These are phyloP conservation scores for Rickenella mellea DNA, from an alignment of 768 basidiomycete species.

Conservation along the genomic window DNA sequence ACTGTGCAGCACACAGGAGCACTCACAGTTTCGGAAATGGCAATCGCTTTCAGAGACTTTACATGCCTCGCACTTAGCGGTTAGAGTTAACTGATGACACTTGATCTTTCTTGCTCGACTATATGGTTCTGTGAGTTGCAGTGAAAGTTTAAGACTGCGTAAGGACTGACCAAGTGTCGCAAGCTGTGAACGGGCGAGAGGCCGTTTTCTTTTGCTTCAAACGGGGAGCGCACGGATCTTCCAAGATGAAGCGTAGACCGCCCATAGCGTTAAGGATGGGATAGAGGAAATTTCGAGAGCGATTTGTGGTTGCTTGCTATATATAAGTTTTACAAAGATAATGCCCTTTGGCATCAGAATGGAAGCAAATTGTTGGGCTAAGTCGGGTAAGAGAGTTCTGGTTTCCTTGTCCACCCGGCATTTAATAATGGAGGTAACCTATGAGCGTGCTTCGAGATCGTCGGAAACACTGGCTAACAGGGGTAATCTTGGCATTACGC, in stretches of 20 bases:
- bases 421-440: too few relatives aligned
- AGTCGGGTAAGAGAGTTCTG: too few relatives aligned
- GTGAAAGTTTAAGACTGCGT: constrained; percentile 5
- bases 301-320: background rate
- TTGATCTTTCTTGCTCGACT: constrained; percentile 88
- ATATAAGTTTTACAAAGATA: too few relatives aligned
- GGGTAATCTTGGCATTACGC: too few relatives aligned
- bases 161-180: constrained; percentile 69
- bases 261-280: constrained; percentile 35
- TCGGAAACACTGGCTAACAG: too few relatives aligned
- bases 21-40: constrained; percentile 74
- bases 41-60: constrained; percentile 60
- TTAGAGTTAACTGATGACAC: constrained; percentile 63
- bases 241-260: constrained; percentile 81
- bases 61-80: constrained; percentile 73
- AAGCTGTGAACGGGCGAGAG: constrained; percentile 80
- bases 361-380: too few relatives aligned
- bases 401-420: too few relatives aligned
- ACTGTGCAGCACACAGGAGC: constrained; percentile 81
- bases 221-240: constrained; percentile 66
- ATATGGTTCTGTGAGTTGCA: constrained; percentile 6
- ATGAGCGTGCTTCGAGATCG: too few relatives aligned
- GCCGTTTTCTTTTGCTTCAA: constrained; percentile 70
- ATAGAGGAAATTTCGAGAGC: background rate
- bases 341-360: too few relatives aligned